Percentiles rank a stretch among this genome's conserved stretches.
These are phyloP conservation scores for Ogataea pilisensis DNA, from an alignment of 805 yeast genomes.

Conservation along the genomic window DNA sequence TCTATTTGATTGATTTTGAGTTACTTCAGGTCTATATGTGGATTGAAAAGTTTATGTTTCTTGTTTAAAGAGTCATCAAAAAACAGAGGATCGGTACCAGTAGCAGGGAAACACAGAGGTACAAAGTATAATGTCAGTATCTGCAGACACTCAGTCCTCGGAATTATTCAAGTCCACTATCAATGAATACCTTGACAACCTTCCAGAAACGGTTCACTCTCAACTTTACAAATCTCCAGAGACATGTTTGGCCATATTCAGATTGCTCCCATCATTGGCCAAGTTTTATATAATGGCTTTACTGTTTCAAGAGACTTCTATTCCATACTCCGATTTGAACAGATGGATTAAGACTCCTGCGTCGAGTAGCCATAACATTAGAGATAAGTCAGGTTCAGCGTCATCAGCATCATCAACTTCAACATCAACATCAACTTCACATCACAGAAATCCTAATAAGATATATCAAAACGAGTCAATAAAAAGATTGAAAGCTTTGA, in stretches of 20 bases:
- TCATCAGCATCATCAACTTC: conserved; percentile 1
- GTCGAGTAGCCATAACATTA: conserved; percentile 1
- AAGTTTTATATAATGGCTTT: conserved; percentile 84
- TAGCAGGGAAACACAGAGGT: no score
- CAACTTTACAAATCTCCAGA: conserved; percentile 86
- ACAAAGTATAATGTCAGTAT: not conserved
- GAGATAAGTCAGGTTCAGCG: no score
- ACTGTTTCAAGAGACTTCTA: conserved; percentile 75
- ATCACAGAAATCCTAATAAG: conserved; percentile 30
- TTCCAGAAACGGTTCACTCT: conserved; percentile 82
- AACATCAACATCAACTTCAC: conserved; percentile 3
- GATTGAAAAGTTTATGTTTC: no score
- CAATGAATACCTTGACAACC: conserved; percentile 82
- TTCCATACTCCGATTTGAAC: conserved; percentile 63
- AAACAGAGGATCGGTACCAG: no score
- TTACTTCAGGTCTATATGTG: no score
- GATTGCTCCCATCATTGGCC: conserved; percentile 84
- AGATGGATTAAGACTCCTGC: conserved; percentile 59
- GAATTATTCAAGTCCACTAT: conserved; percentile 64
- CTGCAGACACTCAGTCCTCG: not conserved
- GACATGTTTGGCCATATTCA: conserved; percentile 88
- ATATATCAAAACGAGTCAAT: conserved; percentile 70
- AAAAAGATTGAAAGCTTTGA: conserved; percentile 69
- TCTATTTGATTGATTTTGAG: no score
- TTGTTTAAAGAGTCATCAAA: no score